Evolutionary conservation across 768 basidiomycete species (phyloP).

Genomic region (Rhizopogon vinicolor): DNA sequence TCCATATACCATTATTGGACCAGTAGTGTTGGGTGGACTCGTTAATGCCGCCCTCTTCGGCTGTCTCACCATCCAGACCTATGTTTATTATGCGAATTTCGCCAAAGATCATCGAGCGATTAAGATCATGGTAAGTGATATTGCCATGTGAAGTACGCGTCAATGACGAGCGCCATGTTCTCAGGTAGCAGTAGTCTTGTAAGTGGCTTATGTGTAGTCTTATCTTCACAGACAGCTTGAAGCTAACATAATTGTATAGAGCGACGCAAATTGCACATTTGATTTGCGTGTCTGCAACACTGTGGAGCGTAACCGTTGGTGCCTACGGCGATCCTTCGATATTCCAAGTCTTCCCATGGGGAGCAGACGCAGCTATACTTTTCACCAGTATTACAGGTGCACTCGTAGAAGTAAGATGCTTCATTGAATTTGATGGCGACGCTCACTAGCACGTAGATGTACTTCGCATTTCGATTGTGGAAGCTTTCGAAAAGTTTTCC

Average conservation of each 20-base stretch:
- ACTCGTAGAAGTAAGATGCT: background rate
- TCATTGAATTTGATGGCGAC: background rate
- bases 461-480: background rate
- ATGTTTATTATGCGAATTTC: constrained; percentile 11
- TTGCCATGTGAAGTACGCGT: background rate
- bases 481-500: background rate
- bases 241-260: background rate
- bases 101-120: constrained; percentile 1
- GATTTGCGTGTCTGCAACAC: background rate
- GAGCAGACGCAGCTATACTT: background rate
- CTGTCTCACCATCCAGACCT: constrained; percentile 5
- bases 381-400: background rate
- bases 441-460: background rate
- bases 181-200: constrained; percentile 4
- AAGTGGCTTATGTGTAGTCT: background rate
- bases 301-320: background rate
- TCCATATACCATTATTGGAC: constrained; percentile 5
- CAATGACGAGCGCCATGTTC: background rate
- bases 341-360: background rate
- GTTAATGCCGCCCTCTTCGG: constrained; percentile 10
- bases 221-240: background rate
- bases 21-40: constrained; percentile 11
- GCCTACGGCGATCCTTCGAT: background rate
- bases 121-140: constrained; percentile 2
- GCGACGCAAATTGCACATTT: background rate